Evolutionary conservation across 495 filamentous ascomycete species (phyloP).

Genomic region (Penicillium cataractarum): DNA sequence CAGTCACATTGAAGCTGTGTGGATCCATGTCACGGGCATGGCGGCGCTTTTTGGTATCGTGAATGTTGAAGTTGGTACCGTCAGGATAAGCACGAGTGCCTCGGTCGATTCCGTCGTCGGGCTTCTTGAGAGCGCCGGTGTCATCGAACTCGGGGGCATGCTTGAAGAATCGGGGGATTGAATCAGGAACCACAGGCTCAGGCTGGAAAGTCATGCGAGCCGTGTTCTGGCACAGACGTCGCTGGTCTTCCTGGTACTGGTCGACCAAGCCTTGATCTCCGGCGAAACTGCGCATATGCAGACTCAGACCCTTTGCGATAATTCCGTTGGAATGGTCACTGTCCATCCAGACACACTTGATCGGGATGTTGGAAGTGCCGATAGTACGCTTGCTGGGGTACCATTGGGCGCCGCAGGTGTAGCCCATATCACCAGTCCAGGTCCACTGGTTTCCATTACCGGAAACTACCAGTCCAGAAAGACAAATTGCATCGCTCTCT

Average conservation of each 20-base stretch:
- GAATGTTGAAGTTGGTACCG: neutral
- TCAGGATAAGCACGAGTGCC: neutral
- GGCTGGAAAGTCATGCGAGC: neutral
- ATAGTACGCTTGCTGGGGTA: neutral
- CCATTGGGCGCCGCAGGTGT: neutral
- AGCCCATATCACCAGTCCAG: neutral
- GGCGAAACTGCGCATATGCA: neutral
- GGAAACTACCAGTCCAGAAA: neutral
- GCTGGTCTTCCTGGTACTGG: constrained; percentile 1
- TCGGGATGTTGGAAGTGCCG: neutral
- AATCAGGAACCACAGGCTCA: neutral
- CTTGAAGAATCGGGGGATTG: neutral
- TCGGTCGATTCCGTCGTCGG: neutral
- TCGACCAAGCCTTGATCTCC: constrained; percentile 1
- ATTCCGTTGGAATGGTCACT: neutral
- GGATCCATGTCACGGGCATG: neutral
- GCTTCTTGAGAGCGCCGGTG: neutral
- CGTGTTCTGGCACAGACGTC: neutral
- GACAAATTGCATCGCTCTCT: neutral
- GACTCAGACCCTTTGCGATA: neutral
- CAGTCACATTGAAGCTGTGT: neutral
- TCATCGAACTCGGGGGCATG: neutral
- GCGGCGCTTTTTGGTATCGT: neutral
- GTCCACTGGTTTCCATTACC: constrained; percentile 1
- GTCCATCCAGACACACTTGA: constrained; percentile 1